These are phyloP conservation scores for Trichosporon sp. DNA, from an alignment of 1,284 basidiomycete species.

Conservation along the genomic window DNA sequence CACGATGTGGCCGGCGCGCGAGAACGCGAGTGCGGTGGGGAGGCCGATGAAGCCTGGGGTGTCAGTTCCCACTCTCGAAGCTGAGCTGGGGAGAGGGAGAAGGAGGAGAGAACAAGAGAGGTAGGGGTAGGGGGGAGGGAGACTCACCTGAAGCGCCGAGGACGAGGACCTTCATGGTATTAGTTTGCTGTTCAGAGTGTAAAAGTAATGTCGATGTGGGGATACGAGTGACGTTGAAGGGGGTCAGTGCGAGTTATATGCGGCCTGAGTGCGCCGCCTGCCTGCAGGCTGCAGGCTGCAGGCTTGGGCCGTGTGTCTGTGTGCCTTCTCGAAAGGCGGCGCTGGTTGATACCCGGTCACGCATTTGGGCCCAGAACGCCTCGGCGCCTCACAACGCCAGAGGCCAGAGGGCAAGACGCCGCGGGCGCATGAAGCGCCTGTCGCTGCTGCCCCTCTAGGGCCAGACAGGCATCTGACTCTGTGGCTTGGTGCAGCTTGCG, in stretches of 20 bases:
- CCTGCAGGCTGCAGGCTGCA: background rate
- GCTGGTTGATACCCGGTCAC: background rate
- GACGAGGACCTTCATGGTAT: slow-evolving; percentile 45
- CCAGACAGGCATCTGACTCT: background rate
- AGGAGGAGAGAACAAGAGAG: background rate
- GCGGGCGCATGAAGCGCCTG: background rate
- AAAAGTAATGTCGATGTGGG: background rate
- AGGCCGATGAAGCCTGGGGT: slow-evolving; percentile 54
- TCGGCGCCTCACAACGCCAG: background rate
- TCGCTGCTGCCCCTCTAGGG: background rate
- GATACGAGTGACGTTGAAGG: background rate
- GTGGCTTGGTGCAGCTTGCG: background rate
- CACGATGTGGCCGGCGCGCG: slow-evolving; percentile 57
- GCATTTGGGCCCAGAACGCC: background rate
- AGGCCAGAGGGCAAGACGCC: background rate
- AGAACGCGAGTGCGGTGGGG: slow-evolving; percentile 54
- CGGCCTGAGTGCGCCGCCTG: background rate
- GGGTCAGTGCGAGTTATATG: background rate
- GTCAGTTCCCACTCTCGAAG: background rate
- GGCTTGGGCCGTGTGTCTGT: background rate
- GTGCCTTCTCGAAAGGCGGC: background rate
- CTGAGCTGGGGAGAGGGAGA: background rate
- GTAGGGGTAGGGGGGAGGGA: too few species aligned
- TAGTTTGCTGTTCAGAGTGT: background rate
- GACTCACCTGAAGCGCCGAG: slow-evolving; percentile 47